A percentile compares a stretch with the other conserved stretches of the same genome.
These are phyloP conservation scores for Eutypella sp. DNA, from an alignment of 2,329 filamentous ascomycete genomes.

Conservation along the genomic window DNA sequence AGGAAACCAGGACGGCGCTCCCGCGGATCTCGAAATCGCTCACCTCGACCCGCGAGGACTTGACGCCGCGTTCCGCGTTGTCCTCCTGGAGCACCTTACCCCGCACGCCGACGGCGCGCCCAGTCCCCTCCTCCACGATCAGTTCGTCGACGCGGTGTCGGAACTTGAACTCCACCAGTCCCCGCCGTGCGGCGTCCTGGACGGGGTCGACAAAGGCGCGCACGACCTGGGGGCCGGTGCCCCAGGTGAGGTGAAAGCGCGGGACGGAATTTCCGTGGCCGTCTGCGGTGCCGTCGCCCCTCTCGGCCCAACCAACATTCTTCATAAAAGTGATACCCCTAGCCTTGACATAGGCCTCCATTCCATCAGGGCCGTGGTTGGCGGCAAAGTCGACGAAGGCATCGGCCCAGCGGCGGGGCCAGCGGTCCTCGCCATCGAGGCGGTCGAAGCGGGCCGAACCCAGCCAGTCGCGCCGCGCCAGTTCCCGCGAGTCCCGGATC, in stretches of 20 bases:
- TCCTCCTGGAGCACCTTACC: conserved; percentile 50
- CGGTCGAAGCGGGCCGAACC: conserved; percentile 55
- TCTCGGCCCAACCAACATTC: conserved; percentile 58
- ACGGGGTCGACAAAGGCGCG: conserved; percentile 54
- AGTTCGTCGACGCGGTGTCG: conserved; percentile 54
- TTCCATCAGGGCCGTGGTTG: too few species aligned
- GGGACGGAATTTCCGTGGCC: conserved; percentile 60
- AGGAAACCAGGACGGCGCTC: conserved; percentile 48
- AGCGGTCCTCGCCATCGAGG: conserved; percentile 44
- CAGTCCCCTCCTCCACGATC: conserved; percentile 44
- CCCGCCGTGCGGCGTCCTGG: conserved; percentile 44
- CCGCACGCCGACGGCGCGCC: conserved; percentile 47
- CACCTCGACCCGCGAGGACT: conserved; percentile 42
- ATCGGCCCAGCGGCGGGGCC: conserved; percentile 58
- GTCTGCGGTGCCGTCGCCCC: conserved; percentile 49
- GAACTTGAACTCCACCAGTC: conserved; percentile 50
- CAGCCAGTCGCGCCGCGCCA: conserved; percentile 57
- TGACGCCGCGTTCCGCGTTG: conserved; percentile 44
- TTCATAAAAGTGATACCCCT: conserved; percentile 47
- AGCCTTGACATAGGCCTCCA: conserved; percentile 53
- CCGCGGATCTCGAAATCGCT: conserved; percentile 50
- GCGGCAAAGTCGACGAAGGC: conserved; percentile 59
- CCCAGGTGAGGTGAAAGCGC: conserved; percentile 59
- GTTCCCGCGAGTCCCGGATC: conserved; percentile 51
- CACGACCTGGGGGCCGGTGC: conserved; percentile 56